Conservation (phyloP, 2,329 filamentous ascomycete genomes). For the Fusarium liriodendri region DNA sequence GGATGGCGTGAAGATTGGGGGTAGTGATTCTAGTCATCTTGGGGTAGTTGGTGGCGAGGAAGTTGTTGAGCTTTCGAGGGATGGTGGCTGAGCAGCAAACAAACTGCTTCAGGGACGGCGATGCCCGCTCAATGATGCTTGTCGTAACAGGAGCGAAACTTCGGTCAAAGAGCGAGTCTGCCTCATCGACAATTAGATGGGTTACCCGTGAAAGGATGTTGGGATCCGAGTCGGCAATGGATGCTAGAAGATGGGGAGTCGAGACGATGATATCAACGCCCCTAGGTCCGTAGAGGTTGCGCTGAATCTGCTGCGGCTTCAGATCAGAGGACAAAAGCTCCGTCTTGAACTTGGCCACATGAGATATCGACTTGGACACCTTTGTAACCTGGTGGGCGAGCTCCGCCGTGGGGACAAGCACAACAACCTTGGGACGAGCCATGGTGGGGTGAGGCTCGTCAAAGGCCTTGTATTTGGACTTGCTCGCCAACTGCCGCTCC, state of each 20-base stretch:
- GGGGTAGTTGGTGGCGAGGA: conserved; percentile 84
- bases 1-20: conserved; percentile 95
- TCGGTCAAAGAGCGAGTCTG: conserved; percentile 93
- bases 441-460: conserved; percentile 78
- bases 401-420: conserved; percentile 93
- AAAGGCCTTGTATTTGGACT: conserved; percentile 71
- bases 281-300: conserved; percentile 80
- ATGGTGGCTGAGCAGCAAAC: conserved; percentile 97
- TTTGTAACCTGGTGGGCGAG: conserved; percentile 87
- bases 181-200: conserved; percentile 93
- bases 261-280: conserved; percentile 89
- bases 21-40: conserved; percentile 88
- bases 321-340: conserved; percentile 84
- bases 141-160: conserved; percentile 89
- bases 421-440: conserved; percentile 83
- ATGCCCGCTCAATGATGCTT: conserved; percentile 82
- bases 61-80: conserved; percentile 86
- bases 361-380: conserved; percentile 84
- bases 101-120: conserved; percentile 85
- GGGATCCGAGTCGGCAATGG: conserved; percentile 89
- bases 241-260: conserved; percentile 89
- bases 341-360: conserved; percentile 87
- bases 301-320: conserved; percentile 82
- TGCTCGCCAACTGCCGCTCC: conserved; percentile 64
- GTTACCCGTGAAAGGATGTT: conserved; percentile 92